Percentiles rank a stretch among this genome's conserved stretches.
Conservation (phyloP, 2,329 filamentous ascomycete genomes). For the Cryphonectria naterciae region DNA sequence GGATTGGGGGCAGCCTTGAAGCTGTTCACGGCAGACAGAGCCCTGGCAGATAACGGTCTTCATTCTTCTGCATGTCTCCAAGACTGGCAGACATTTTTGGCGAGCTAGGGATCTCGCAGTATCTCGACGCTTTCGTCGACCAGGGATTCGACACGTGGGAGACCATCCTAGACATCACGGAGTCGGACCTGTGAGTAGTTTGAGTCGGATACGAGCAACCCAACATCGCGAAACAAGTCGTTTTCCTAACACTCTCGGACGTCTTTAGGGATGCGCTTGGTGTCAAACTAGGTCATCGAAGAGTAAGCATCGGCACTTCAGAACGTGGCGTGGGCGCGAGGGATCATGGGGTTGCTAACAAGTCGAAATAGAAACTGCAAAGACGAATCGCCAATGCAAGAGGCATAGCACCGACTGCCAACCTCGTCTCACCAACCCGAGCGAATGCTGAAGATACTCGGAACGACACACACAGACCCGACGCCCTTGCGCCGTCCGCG, state of each 20-base stretch:
- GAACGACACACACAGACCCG: conserved; percentile 56
- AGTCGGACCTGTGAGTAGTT: conserved; percentile 73
- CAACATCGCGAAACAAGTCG: neutral
- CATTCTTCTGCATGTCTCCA: conserved; percentile 55
- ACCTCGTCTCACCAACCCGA: conserved; percentile 53
- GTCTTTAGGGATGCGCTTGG: conserved; percentile 67
- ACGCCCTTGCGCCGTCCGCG: conserved; percentile 40
- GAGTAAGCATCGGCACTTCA: conserved; percentile 58
- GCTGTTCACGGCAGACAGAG: conserved; percentile 17
- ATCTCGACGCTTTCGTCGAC: conserved; percentile 71
- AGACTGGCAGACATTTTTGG: conserved; percentile 68
- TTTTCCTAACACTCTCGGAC: neutral
- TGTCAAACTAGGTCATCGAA: conserved; percentile 79
- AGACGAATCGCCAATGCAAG: conserved; percentile 76
- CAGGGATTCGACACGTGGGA: conserved; percentile 88
- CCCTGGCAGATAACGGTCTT: conserved; percentile 9
- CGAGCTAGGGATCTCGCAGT: conserved; percentile 79
- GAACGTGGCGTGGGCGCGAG: conserved; percentile 20
- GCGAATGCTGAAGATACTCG: conserved; percentile 59
- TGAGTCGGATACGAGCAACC: neutral
- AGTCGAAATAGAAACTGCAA: conserved; percentile 70
- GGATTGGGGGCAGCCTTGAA: conserved; percentile 17
- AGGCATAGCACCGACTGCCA: conserved; percentile 61
- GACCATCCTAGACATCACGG: conserved; percentile 80
- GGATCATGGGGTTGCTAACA: conserved; percentile 24